phyloP scores from a whole-genome alignment of 1,139 yeast genomes.

The Protomyces inouyei region DNA sequence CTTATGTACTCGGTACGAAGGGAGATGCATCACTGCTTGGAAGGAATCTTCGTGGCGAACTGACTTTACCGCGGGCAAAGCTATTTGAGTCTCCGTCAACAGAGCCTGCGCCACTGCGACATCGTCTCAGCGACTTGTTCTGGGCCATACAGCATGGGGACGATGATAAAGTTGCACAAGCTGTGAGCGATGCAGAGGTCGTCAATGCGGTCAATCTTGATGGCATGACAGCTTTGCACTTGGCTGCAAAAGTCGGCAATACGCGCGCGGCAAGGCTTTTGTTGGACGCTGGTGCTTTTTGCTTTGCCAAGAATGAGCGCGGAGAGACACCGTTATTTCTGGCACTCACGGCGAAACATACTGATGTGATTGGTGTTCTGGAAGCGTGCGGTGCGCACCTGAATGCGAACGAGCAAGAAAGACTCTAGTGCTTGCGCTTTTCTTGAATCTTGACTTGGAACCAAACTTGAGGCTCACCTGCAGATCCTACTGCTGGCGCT shows the following conservation, averaged over 20 bases:
- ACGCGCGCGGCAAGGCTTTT: background rate
- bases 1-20: constrained; percentile 18
- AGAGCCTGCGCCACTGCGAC: constrained; percentile 5
- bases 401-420: background rate
- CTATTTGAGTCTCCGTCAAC: background rate
- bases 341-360: background rate
- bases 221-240: constrained; percentile 17
- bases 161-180: background rate
- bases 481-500: background rate
- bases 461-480: background rate
- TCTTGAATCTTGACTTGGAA: background rate
- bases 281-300: constrained; percentile 10
- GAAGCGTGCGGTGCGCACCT: constrained; percentile 18
- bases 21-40: constrained; percentile 1
- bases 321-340: constrained; percentile 21
- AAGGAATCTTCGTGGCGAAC: constrained; percentile 19
- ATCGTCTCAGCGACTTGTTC: constrained; percentile 6
- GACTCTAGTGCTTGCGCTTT: background rate
- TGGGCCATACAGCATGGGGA: constrained; percentile 11
- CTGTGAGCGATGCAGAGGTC: constrained; percentile 2
- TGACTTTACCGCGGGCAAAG: constrained; percentile 1
- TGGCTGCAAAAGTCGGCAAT: constrained; percentile 9
- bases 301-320: constrained; percentile 11
- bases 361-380: background rate
- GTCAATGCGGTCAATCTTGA: constrained; percentile 10